phyloP scores from a whole-genome alignment of 2,329 filamentous ascomycete species.

The Hypocreales sp. region DNA sequence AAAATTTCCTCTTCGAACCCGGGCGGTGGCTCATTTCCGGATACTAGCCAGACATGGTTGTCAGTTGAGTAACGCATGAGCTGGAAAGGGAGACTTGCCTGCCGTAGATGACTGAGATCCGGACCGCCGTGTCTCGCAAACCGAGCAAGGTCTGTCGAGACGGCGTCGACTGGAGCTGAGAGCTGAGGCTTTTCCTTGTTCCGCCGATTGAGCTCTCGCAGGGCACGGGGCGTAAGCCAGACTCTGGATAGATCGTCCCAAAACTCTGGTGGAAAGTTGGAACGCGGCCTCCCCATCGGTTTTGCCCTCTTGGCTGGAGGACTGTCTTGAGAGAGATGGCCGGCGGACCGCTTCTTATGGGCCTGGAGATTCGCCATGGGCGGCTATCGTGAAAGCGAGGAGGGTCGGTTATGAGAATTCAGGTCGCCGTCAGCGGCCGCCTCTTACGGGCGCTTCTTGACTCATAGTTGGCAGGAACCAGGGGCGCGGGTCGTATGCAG shows the following conservation, averaged over 20 bases:
- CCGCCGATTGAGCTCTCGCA: slow-evolving; percentile 12
- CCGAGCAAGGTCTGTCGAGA: background rate
- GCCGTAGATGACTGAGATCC: background rate
- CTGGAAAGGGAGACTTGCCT: background rate
- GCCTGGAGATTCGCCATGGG: too few relatives aligned
- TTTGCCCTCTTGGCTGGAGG: background rate
- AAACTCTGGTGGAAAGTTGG: slow-evolving; percentile 10
- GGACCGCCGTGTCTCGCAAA: too few relatives aligned
- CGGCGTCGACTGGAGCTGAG: background rate
- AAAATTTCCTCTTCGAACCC: background rate
- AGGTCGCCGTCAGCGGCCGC: too few relatives aligned
- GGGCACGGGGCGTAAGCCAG: slow-evolving; percentile 10
- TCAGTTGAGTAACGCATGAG: background rate
- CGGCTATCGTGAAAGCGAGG: too few relatives aligned
- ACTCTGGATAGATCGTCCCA: slow-evolving; percentile 12
- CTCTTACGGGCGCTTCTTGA: too few relatives aligned
- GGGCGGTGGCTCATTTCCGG: background rate
- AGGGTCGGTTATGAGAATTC: too few relatives aligned
- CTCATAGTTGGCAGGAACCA: too few relatives aligned
- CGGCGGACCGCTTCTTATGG: slow-evolving; percentile 1
- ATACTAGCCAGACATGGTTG: background rate
- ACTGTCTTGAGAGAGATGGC: slow-evolving; percentile 1
- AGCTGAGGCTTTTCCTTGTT: slow-evolving; percentile 3
- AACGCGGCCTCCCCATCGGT: background rate
- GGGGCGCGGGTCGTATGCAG: too few relatives aligned